These are phyloP conservation scores for Quercus engelmannii DNA, from an alignment of 306 rosid species.

Conservation along the genomic window DNA sequence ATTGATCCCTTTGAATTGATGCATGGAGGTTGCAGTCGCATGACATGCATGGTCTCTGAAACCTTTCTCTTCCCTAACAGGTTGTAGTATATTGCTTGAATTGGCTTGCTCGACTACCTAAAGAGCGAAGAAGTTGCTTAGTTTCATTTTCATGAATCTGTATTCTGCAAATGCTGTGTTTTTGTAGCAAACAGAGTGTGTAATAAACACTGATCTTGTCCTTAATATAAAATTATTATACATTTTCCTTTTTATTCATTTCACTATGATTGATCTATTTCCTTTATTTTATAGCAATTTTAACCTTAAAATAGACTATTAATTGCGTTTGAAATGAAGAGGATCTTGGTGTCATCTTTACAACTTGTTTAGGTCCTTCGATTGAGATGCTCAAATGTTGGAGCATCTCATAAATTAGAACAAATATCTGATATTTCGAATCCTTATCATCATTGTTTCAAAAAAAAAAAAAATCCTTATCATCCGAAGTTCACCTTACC, in stretches of 20 bases:
- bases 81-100: background rate
- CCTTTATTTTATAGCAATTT: no score
- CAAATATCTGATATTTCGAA: constrained; percentile 6
- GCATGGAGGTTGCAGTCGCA: no score
- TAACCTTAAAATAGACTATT: background rate
- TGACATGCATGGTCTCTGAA: background rate
- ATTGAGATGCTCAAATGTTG: background rate
- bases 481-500: background rate
- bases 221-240: no score
- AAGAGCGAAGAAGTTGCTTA: background rate
- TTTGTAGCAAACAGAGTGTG: no score
- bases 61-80: background rate
- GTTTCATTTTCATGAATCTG: background rate
- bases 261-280: no score
- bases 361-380: constrained; percentile 22
- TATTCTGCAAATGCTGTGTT: no score
- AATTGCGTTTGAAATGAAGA: background rate
- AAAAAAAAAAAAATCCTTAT: background rate
- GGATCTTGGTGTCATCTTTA: background rate
- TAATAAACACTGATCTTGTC: no score
- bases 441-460: background rate
- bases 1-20: no score
- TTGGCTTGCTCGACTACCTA: background rate
- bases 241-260: no score
- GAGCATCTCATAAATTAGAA: background rate